Conservation (phyloP, 257 asterid species). For the Orobanche coerulescens region DNA sequence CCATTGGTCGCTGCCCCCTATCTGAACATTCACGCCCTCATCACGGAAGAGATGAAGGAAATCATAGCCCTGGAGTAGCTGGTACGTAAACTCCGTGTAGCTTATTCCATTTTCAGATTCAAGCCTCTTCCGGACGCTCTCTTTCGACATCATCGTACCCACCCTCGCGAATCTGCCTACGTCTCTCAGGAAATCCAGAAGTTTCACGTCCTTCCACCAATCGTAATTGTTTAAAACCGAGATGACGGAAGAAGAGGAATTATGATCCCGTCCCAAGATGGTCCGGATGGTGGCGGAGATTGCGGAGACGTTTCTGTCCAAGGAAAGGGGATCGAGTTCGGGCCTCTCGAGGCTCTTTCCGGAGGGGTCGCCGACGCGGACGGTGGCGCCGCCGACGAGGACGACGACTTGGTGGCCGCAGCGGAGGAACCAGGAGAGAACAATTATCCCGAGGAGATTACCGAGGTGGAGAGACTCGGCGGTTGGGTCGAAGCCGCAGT, state of each 20-base stretch:
- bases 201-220: conserved; percentile 87
- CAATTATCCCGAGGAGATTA: conserved; percentile 70
- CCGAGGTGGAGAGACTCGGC: conserved; percentile 91
- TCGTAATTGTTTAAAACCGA: conserved; percentile 64
- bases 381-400: conserved; percentile 91
- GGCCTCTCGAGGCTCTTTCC: conserved; percentile 83
- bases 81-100: conserved; percentile 83
- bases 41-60: conserved; percentile 52
- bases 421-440: conserved; percentile 88
- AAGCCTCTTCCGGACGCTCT: conserved; percentile 70
- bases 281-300: conserved; percentile 36
- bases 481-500: conserved; percentile 97
- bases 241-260: conserved; percentile 26
- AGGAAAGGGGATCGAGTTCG: conserved; percentile 43
- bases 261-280: conserved; percentile 38
- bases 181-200: conserved; percentile 59
- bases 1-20: conserved; percentile 98
- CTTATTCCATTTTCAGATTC: conserved; percentile 87
- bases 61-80: conserved; percentile 78
- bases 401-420: conserved; percentile 73
- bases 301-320: conserved; percentile 43
- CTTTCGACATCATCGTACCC: conserved; percentile 85
- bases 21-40: conserved; percentile 68
- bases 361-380: conserved; percentile 88
- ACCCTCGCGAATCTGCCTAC: conserved; percentile 74